These are phyloP conservation scores for Gossypioides kirkii DNA, from an alignment of 345 rosid species.

Conservation along the genomic window DNA sequence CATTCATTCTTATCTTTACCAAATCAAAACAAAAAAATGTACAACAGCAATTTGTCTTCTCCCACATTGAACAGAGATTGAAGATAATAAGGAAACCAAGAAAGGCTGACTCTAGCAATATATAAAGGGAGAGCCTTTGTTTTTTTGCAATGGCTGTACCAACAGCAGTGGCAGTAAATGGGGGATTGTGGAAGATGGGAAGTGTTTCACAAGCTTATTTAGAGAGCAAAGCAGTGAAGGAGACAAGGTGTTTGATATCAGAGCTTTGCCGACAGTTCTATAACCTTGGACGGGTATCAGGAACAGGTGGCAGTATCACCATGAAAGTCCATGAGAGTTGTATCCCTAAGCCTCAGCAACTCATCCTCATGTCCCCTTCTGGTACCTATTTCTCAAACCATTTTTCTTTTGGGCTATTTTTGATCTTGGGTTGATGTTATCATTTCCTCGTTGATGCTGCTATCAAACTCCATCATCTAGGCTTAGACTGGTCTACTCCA, in stretches of 20 bases:
- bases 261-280: neutral
- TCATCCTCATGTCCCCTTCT: neutral
- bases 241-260: neutral
- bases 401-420: neutral
- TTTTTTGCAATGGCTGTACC: slow-evolving; percentile 9
- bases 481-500: neutral
- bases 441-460: neutral
- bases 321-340: neutral
- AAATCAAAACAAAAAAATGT: neutral
- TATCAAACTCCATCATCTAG: neutral
- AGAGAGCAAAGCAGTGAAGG: neutral
- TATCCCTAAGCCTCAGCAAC: neutral
- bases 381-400: neutral
- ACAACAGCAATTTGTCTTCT: neutral
- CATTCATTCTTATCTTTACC: neutral
- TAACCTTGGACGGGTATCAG: neutral
- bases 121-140: neutral
- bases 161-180: slow-evolving; percentile 6
- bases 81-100: neutral
- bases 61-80: neutral
- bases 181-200: slow-evolving; percentile 22
- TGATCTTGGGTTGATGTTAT: slow-evolving; percentile 11
- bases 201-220: slow-evolving; percentile 31
- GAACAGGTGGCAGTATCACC: neutral
- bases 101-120: neutral